Percentiles rank a stretch among this genome's conserved stretches.
These are phyloP conservation scores for Russula foetens DNA, from an alignment of 768 basidiomycete species.

Conservation along the genomic window DNA sequence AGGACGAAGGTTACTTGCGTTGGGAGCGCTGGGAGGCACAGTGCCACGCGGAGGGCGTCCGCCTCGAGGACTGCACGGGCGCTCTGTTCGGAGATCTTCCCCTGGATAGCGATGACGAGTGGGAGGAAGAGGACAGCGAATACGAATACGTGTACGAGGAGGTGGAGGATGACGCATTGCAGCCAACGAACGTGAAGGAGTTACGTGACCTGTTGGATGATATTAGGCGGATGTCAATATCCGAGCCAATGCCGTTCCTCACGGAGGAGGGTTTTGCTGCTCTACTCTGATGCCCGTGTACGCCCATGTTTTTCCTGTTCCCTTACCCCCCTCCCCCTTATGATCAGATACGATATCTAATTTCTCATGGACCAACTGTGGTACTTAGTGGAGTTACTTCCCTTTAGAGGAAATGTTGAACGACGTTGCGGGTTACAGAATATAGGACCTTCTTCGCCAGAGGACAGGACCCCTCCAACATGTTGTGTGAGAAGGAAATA, in stretches of 20 bases:
- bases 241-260: not conserved
- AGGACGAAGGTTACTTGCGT: conserved; percentile 34
- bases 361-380: not conserved
- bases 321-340: not conserved
- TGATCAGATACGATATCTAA: not conserved
- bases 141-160: conserved; percentile 30
- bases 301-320: too few species aligned
- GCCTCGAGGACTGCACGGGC: conserved; percentile 74
- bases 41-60: conserved; percentile 40
- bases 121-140: conserved; percentile 24
- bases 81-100: conserved; percentile 43
- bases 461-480: too few species aligned
- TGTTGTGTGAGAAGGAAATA: too few species aligned
- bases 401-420: too few species aligned
- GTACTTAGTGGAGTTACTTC: too few species aligned
- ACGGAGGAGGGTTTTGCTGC: conserved; percentile 8
- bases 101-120: conserved; percentile 27
- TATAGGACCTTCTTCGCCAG: too few species aligned
- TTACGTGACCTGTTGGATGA: conserved; percentile 17
- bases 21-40: conserved; percentile 67
- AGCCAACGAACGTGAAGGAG: conserved; percentile 20
- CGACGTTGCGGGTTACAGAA: too few species aligned
- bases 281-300: not conserved
- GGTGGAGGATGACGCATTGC: conserved; percentile 19
- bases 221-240: conserved; percentile 16